Conservation (phyloP, 176 grass and related monocot species). For the Luzula sylvatica region DNA sequence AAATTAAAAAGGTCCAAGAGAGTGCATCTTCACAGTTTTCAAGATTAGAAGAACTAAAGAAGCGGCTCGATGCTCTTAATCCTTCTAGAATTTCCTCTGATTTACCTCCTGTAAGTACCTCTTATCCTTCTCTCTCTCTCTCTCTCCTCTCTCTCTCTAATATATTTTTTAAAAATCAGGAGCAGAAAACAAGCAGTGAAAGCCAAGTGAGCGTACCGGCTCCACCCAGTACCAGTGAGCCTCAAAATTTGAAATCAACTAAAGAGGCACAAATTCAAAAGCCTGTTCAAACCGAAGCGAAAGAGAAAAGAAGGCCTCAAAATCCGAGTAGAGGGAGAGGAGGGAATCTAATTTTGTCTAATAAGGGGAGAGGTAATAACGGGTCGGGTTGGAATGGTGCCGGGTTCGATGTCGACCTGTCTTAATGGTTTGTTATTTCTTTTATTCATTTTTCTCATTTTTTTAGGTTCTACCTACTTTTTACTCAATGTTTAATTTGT, state of each 20-base stretch:
- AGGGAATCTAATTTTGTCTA: slow-evolving; percentile 46
- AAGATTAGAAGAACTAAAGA: slow-evolving; percentile 85
- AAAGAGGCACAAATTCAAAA: slow-evolving; percentile 17
- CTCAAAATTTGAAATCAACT: slow-evolving; percentile 11
- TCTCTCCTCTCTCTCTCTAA: slow-evolving; percentile 10
- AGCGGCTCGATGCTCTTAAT: slow-evolving; percentile 66
- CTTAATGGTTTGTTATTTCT: slow-evolving; percentile 24
- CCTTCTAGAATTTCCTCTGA: slow-evolving; percentile 44
- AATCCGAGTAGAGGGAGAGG: slow-evolving; percentile 37
- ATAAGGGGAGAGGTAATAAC: slow-evolving; percentile 58
- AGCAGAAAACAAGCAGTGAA: slow-evolving; percentile 21
- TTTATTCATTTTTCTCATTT: neutral
- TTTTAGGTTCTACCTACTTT: neutral
- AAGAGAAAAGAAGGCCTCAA: slow-evolving; percentile 49
- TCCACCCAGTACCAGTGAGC: slow-evolving; percentile 18
- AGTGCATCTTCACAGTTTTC: slow-evolving; percentile 60
- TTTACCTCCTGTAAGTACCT: slow-evolving; percentile 31
- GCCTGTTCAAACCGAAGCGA: slow-evolving; percentile 16
- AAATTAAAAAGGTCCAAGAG: slow-evolving; percentile 62
- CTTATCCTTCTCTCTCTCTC: neutral
- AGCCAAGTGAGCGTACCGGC: slow-evolving; percentile 18
- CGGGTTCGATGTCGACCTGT: slow-evolving; percentile 63
- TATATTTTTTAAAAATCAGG: slow-evolving; percentile 25
- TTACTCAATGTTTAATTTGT: slow-evolving; percentile 4
- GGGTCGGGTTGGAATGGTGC: slow-evolving; percentile 77